These are phyloP conservation scores for Acorus calamus DNA, from an alignment of 106 monocot genomes.

Conservation along the genomic window DNA sequence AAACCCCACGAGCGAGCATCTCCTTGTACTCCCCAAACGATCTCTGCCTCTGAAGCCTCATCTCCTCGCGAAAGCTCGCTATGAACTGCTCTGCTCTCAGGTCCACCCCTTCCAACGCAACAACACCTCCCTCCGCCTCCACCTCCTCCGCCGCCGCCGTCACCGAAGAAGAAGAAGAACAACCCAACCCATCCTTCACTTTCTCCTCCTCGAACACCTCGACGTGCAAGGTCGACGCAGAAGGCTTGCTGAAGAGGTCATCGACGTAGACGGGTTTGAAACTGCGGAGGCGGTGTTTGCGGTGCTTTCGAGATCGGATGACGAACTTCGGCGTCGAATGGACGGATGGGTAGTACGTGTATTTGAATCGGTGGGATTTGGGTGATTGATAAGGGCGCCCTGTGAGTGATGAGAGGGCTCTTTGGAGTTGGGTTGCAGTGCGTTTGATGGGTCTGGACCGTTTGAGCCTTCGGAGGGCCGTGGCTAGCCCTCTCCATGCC, in stretches of 20 bases:
- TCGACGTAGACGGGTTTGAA: conserved; percentile 18
- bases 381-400: background rate
- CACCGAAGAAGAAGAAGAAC: conserved; percentile 4
- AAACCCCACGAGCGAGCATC: conserved; percentile 36
- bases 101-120: conserved; percentile 27
- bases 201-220: background rate
- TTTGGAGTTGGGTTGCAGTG: background rate
- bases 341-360: too few species aligned
- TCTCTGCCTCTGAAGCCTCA: conserved; percentile 41
- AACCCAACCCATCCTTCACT: background rate
- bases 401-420: background rate
- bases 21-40: conserved; percentile 39
- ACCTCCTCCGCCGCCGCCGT: background rate
- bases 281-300: background rate
- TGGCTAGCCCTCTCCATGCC: conserved; percentile 10
- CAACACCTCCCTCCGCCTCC: background rate
- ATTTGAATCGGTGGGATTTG: background rate
- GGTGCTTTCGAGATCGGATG: background rate
- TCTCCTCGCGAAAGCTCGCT: conserved; percentile 50
- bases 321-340: background rate
- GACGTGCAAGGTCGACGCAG: background rate
- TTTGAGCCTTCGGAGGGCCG: conserved; percentile 5
- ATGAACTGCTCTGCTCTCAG: conserved; percentile 58
- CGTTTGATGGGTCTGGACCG: conserved; percentile 10
- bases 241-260: conserved; percentile 12